Evolutionary conservation across 2,329 filamentous ascomycete genomes (phyloP), one percentile per base, ranked within the genome.

Genomic region (Chaetomium globosum): DNA sequence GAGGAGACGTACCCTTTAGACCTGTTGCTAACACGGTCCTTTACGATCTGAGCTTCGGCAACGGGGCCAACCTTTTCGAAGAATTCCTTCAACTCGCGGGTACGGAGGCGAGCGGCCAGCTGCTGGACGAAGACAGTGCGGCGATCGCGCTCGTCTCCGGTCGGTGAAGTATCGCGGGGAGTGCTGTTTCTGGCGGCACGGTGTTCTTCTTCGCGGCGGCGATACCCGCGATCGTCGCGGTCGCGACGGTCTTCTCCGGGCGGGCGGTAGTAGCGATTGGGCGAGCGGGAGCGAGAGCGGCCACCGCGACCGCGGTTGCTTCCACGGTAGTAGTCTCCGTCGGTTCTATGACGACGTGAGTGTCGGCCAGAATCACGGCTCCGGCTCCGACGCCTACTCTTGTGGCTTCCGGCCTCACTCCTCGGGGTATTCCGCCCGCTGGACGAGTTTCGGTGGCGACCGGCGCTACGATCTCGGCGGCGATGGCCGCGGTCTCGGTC

Each of bases 71-170:
- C 90, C 79, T 94, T 93, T 77, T 97, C 92, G 75, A 99, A 99
- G 78, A 99, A 99, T 68, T 89, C 86, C 77, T 96, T 94, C 69
- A 99, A 84, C 78, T 98, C 93, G 74, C 92, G 93, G 63, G 92
- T 97, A 72, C 94, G 89, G 70, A 98, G 85, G 75, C 95, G 91
- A 71, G 93, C 93, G 71, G 95, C 95, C 75, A 99, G 89, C 80
- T 99, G 95, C 82, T 99, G 95, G 63, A 99, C 95, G 76, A 99
- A 99, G 66, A 99, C 92, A 65, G 96, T 99, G 74, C 95, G 91
- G 73, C 92, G 90, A 80, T 99, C 95, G 75, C 94, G 90, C 80
- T 99, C 95, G 79, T 98, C 95, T 77, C 97, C 93, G 73, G 91
- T 97, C 67, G 91, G 87, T 8, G 72, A 71, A 1, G 74, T 88